Evolutionary conservation across 2,329 filamentous ascomycete genomes (phyloP).

Genomic region (Penicillium oxalicum): DNA sequence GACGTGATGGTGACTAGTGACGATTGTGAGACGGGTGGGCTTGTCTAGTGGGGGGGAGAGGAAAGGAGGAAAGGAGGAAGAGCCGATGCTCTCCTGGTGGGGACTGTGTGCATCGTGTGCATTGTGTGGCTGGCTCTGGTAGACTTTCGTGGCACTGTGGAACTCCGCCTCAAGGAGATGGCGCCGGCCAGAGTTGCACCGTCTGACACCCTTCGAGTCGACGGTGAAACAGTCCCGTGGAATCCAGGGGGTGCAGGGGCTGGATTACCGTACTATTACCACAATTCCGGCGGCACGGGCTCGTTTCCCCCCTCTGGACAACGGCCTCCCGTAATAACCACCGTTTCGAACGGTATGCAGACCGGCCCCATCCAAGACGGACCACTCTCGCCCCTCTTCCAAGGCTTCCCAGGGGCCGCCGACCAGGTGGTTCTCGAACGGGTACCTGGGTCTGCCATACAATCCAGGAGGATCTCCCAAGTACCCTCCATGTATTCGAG

Average conservation of each 20-base stretch:
- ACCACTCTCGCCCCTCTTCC: constrained; percentile 1
- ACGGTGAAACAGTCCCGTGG: constrained; percentile 6
- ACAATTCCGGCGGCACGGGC: neutral
- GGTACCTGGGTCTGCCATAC: constrained; percentile 3
- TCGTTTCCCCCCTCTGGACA: too few relatives aligned
- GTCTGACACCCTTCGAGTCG: neutral
- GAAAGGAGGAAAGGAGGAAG: neutral
- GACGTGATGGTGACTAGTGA: neutral
- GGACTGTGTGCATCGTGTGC: too few relatives aligned
- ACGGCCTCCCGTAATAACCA: too few relatives aligned
- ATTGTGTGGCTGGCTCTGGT: too few relatives aligned
- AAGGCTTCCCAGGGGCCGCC: neutral
- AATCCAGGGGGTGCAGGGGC: constrained; percentile 12
- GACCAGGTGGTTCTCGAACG: constrained; percentile 1
- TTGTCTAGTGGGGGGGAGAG: neutral
- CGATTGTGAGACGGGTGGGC: neutral
- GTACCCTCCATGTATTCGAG: constrained; percentile 1
- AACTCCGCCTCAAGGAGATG: neutral
- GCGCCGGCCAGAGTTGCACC: too few relatives aligned
- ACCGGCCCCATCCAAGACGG: neutral
- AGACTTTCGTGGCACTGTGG: neutral
- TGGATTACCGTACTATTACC: constrained; percentile 5
- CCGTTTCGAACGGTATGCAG: neutral
- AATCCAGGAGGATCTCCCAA: neutral
- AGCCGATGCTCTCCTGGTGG: too few relatives aligned